Evolutionary conservation across 176 grass and related monocot genomes (phyloP).

Genomic region (Musa schizocarpa): DNA sequence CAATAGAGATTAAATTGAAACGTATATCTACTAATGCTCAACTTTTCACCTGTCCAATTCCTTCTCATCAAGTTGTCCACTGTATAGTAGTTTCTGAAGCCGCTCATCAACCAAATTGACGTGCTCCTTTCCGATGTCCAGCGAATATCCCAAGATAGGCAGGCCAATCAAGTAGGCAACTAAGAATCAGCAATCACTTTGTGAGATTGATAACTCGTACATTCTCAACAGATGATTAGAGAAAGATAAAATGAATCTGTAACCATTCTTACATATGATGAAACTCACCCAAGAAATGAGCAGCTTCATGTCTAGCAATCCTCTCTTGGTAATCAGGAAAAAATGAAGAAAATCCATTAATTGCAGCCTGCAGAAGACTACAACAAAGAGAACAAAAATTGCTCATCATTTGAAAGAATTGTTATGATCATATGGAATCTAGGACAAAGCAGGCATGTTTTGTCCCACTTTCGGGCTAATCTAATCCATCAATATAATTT

Average conservation of each 20-base stretch:
- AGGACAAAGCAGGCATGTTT: not conserved
- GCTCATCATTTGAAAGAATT: not conserved
- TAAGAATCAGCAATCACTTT: conserved; percentile 15
- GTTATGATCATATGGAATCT: not conserved
- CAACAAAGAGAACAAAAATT: not conserved
- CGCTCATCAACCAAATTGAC: conserved; percentile 75
- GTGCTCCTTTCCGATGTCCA: conserved; percentile 95
- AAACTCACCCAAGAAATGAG: conserved; percentile 64
- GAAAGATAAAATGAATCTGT: not conserved
- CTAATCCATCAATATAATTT: too few relatives aligned
- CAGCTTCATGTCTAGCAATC: conserved; percentile 88
- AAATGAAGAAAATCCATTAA: conserved; percentile 66
- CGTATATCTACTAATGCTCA: not conserved
- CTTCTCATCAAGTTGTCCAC: conserved; percentile 73
- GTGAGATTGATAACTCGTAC: conserved; percentile 5
- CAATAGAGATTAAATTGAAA: too few relatives aligned
- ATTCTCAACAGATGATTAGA: conserved; percentile 6
- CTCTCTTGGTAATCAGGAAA: conserved; percentile 95
- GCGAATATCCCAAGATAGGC: conserved; percentile 84
- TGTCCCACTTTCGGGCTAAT: too few relatives aligned
- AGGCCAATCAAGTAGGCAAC: conserved; percentile 86
- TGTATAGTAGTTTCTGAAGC: conserved; percentile 78
- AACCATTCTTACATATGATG: not conserved
- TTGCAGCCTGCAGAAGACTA: conserved; percentile 83
- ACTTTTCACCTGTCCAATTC: conserved; percentile 60